A percentile compares a stretch with the other conserved stretches of the same genome.
Conservation (phyloP, 2,329 filamentous ascomycete species). For the Fusarium acutatum region DNA sequence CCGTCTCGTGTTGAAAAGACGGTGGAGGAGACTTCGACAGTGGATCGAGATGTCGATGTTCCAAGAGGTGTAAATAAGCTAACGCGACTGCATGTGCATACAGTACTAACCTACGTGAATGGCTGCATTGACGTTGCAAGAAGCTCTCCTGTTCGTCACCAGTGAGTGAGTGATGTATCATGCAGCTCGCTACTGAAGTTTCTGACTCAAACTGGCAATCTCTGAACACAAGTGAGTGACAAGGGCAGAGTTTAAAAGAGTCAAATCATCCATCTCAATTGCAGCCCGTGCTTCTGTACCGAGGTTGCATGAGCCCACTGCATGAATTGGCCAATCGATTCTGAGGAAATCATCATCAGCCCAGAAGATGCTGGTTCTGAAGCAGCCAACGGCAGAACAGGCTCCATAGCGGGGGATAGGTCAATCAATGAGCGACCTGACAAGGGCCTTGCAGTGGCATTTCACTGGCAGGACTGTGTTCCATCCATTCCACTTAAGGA, state of each 20-base stretch:
- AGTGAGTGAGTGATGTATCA: not conserved
- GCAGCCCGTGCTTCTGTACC: constrained; percentile 14
- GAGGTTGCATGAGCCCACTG: constrained; percentile 25
- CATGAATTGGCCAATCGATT: constrained; percentile 33
- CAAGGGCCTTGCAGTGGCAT: constrained; percentile 18
- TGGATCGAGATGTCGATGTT: constrained; percentile 8
- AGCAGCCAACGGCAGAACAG: not conserved
- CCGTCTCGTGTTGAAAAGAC: constrained; percentile 29
- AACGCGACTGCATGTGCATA: not conserved
- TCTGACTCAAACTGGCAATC: not conserved
- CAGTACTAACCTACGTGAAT: not conserved
- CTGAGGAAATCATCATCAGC: constrained; percentile 26
- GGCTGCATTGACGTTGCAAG: not conserved
- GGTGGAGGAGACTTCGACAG: constrained; percentile 25
- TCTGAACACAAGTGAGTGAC: constrained; percentile 12
- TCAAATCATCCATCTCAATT: constrained; percentile 15
- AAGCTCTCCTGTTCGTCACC: not conserved
- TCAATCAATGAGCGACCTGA: not conserved
- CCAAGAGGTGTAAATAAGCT: not conserved
- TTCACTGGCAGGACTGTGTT: constrained; percentile 8
- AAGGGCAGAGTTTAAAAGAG: constrained; percentile 15
- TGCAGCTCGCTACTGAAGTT: not conserved
- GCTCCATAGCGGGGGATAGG: constrained; percentile 14
- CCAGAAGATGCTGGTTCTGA: constrained; percentile 4
- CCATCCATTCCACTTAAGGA: not conserved